Conservation (phyloP, 2,329 filamentous ascomycete genomes). For the Beauveria caledonica region DNA sequence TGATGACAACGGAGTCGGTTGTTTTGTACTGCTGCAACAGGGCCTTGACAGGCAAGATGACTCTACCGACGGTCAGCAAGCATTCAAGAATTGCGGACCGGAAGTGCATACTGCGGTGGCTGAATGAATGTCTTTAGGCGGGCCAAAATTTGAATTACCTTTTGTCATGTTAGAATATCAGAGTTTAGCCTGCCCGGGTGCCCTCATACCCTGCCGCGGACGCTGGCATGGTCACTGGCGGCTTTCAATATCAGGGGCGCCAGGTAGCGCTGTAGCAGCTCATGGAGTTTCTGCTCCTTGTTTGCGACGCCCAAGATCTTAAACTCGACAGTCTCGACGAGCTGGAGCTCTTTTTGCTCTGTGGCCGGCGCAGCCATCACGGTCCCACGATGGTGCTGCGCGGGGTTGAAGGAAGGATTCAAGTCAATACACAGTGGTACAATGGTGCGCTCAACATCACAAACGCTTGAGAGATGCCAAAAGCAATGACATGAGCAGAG, state of each 20-base stretch:
- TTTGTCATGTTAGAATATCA: background rate
- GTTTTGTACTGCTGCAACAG: constrained; percentile 85
- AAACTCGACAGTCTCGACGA: constrained; percentile 80
- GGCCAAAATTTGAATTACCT: constrained; percentile 44
- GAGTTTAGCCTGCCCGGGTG: background rate
- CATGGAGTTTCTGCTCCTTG: constrained; percentile 74
- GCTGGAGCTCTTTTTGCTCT: constrained; percentile 67
- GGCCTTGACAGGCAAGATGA: constrained; percentile 75
- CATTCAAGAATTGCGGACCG: background rate
- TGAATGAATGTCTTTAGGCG: constrained; percentile 48
- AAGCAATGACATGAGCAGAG: background rate
- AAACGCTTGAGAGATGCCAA: background rate
- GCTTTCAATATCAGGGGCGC: constrained; percentile 79
- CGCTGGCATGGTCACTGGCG: constrained; percentile 67
- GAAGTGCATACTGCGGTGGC: constrained; percentile 35
- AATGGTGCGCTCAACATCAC: background rate
- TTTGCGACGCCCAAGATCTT: constrained; percentile 71
- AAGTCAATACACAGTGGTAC: background rate
- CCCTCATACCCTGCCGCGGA: constrained; percentile 62
- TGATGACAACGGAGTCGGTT: constrained; percentile 62
- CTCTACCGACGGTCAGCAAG: constrained; percentile 27
- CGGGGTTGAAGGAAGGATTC: background rate
- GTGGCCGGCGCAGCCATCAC: constrained; percentile 31
- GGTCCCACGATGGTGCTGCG: background rate
- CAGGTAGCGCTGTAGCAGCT: constrained; percentile 70